These are phyloP conservation scores for Yarrowia osloensis DNA, from an alignment of 805 yeast species.

Conservation along the genomic window DNA sequence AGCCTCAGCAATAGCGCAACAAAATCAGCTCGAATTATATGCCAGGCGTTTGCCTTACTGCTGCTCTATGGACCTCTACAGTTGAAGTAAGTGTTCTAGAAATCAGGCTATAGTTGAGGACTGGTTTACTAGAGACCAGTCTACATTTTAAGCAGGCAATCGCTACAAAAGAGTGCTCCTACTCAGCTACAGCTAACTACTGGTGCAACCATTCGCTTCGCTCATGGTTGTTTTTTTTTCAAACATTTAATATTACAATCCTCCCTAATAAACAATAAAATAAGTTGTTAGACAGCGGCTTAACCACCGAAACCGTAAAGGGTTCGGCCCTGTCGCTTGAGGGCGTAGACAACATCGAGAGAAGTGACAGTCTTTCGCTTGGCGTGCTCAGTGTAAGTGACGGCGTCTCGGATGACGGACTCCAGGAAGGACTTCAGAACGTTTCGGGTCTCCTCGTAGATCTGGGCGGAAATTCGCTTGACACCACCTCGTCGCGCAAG, in stretches of 20 bases:
- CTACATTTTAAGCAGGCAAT: too few relatives aligned
- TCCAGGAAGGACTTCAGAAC: constrained; percentile 94
- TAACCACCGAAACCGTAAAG: constrained; percentile 99
- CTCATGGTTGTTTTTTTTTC: not conserved
- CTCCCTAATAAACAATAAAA: constrained; percentile 27
- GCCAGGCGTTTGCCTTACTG: too few relatives aligned
- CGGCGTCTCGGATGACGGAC: constrained; percentile 98
- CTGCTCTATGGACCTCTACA: too few relatives aligned
- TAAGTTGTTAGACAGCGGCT: constrained; percentile 38
- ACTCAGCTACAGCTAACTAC: too few relatives aligned
- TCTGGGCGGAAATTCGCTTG: constrained; percentile 97
- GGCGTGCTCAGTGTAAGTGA: constrained; percentile 99
- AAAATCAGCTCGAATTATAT: too few relatives aligned
- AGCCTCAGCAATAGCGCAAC: too few relatives aligned
- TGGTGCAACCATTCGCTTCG: too few relatives aligned
- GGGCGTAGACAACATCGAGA: constrained; percentile 96
- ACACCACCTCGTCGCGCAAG: constrained; percentile 99
- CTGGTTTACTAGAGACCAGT: too few relatives aligned
- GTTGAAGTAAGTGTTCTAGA: too few relatives aligned
- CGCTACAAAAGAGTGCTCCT: too few relatives aligned
- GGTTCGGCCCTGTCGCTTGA: constrained; percentile 99
- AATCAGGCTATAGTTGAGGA: too few relatives aligned
- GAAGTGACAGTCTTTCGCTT: constrained; percentile 99
- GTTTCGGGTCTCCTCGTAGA: constrained; percentile 97
- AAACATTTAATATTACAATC: constrained; percentile 27